A percentile compares a stretch with the other conserved stretches of the same genome.
phyloP scores from a whole-genome alignment of 2,329 filamentous ascomycete genomes.

The Pseudogymnoascus sp. region DNA sequence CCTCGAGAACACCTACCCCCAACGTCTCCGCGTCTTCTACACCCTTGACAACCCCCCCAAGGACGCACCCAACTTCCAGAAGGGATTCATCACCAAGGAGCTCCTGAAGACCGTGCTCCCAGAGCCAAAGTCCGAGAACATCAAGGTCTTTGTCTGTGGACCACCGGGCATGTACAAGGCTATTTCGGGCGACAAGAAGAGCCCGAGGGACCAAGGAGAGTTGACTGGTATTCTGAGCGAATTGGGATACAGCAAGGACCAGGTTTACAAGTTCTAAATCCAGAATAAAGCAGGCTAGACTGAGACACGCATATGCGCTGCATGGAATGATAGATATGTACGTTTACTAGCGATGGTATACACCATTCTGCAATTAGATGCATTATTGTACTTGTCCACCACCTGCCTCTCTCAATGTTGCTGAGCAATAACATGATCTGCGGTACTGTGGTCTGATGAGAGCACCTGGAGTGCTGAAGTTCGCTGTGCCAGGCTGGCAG shows the following conservation, averaged over 20 bases:
- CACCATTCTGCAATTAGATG: neutral
- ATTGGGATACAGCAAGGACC: conserved; percentile 76
- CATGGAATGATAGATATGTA: conserved; percentile 8
- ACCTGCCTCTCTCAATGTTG: neutral
- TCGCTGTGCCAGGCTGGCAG: neutral
- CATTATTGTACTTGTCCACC: neutral
- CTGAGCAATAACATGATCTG: neutral
- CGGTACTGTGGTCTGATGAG: neutral
- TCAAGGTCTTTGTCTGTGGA: conserved; percentile 95
- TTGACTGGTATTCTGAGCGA: conserved; percentile 72
- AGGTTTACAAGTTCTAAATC: conserved; percentile 88
- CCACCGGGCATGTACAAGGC: conserved; percentile 91
- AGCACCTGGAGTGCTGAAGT: neutral
- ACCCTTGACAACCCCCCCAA: conserved; percentile 78
- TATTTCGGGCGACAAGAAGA: conserved; percentile 82
- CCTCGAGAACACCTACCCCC: conserved; percentile 91
- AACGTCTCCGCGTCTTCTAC: conserved; percentile 94
- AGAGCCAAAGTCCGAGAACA: conserved; percentile 82
- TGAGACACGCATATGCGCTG: neutral
- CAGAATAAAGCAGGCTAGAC: neutral
- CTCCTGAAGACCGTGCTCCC: conserved; percentile 91
- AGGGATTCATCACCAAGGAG: conserved; percentile 82
- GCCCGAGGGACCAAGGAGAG: conserved; percentile 91
- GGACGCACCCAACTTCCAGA: conserved; percentile 63
- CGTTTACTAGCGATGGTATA: neutral